These are phyloP conservation scores for Nannizziopsis barbatae DNA, from an alignment of 2,329 filamentous ascomycete species.

Conservation along the genomic window DNA sequence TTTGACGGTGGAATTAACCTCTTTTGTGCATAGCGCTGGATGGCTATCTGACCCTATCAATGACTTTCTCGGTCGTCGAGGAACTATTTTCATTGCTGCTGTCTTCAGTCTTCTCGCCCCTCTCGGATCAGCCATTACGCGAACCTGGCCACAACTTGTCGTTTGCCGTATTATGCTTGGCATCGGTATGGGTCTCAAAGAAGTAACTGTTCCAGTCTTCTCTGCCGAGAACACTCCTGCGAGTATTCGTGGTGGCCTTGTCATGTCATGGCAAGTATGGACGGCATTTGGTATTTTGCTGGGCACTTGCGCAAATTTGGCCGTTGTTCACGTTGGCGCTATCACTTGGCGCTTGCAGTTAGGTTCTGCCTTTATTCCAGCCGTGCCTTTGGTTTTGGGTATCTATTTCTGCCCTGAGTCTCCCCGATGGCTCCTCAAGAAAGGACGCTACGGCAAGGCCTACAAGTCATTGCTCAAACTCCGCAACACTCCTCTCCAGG, in stretches of 20 bases:
- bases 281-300: conserved; percentile 52
- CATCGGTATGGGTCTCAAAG: conserved; percentile 52
- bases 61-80: conserved; percentile 47
- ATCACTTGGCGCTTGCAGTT: conserved; percentile 55
- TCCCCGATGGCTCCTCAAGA: conserved; percentile 57
- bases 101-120: conserved; percentile 56
- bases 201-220: conserved; percentile 46
- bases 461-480: conserved; percentile 47
- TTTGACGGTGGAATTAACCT: not conserved
- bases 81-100: conserved; percentile 53
- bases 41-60: conserved; percentile 59
- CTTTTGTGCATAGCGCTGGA: conserved; percentile 38
- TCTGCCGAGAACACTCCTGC: conserved; percentile 46
- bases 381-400: conserved; percentile 46
- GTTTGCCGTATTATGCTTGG: conserved; percentile 47
- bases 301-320: conserved; percentile 56
- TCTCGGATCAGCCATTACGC: conserved; percentile 51
- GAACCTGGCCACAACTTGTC: conserved; percentile 49
- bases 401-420: conserved; percentile 55
- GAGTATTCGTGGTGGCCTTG: conserved; percentile 45
- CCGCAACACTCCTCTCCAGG: conserved; percentile 51
- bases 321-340: conserved; percentile 47
- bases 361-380: conserved; percentile 54
- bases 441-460: conserved; percentile 50
- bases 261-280: conserved; percentile 46